Conservation (phyloP, 2,329 filamentous ascomycete genomes). For the Xylaria hypoxylon region DNA sequence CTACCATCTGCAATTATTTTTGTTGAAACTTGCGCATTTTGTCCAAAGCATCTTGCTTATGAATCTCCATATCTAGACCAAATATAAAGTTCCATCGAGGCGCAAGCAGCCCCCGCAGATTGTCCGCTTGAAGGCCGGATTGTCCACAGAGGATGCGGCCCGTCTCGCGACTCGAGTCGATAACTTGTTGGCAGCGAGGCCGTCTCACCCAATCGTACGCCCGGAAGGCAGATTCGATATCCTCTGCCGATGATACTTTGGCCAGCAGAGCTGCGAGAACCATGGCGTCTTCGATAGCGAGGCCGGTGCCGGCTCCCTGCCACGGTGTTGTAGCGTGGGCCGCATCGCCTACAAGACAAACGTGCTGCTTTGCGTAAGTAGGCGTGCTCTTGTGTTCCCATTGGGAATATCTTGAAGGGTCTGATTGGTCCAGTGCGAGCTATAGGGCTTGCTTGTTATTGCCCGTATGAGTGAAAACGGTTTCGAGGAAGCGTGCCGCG, state of each 20-base stretch:
- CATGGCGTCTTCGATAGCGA: conserved; percentile 41
- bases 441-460: background rate
- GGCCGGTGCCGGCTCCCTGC: conserved; percentile 33
- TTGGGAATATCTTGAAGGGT: conserved; percentile 29
- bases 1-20: too few species aligned
- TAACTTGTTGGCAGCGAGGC: conserved; percentile 28
- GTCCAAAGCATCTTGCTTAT: conserved; percentile 1
- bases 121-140: conserved; percentile 3
- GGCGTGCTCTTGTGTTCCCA: conserved; percentile 40
- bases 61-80: background rate
- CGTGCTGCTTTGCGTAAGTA: conserved; percentile 23
- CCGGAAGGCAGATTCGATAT: conserved; percentile 22
- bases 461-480: too few species aligned
- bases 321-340: conserved; percentile 39
- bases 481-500: too few species aligned
- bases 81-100: conserved; percentile 3
- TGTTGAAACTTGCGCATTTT: conserved; percentile 3
- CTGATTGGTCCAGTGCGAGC: conserved; percentile 32
- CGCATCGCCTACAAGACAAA: conserved; percentile 40
- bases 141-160: conserved; percentile 24
- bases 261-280: conserved; percentile 23
- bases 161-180: conserved; percentile 32
- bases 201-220: conserved; percentile 25
- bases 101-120: background rate
- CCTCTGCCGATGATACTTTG: conserved; percentile 3